These are phyloP conservation scores for Heliamphora pulchella DNA, from an alignment of 179 eudicot species.

Conservation along the genomic window DNA sequence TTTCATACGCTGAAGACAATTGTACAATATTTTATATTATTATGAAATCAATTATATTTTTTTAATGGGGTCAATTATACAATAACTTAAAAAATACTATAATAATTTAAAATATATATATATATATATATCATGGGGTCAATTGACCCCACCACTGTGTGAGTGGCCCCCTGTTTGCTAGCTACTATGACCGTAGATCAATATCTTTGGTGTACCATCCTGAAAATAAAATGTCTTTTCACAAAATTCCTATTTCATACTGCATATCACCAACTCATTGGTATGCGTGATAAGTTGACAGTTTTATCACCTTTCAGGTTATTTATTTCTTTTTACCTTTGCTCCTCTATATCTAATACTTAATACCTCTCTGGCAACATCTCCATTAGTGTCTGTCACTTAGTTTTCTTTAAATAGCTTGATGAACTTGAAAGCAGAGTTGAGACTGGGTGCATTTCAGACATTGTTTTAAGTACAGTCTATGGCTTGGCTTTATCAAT, in stretches of 20 bases:
- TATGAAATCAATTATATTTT: too few species aligned
- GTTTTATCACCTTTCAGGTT: not conserved
- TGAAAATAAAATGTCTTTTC: too few species aligned
- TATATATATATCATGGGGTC: too few species aligned
- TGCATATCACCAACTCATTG: not conserved
- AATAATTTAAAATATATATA: too few species aligned
- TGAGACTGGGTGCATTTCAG: constrained; percentile 6
- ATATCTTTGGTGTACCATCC: too few species aligned
- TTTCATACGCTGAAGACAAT: too few species aligned
- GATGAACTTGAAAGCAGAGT: not conserved
- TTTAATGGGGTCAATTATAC: too few species aligned
- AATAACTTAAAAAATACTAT: too few species aligned
- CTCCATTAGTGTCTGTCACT: not conserved
- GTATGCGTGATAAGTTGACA: not conserved
- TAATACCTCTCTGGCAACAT: not conserved
- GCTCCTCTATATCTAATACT: not conserved
- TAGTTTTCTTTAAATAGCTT: constrained; percentile 5
- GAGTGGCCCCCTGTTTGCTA: too few species aligned
- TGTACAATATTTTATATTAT: too few species aligned
- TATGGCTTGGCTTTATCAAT: constrained; percentile 17
- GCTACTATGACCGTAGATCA: not conserved
- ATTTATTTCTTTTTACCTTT: not conserved
- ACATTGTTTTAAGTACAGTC: not conserved
- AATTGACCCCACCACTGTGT: too few species aligned
- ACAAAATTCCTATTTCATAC: too few species aligned